Conservation (phyloP, 2,329 filamentous ascomycete genomes). For the Scedosporium dehoogii region DNA sequence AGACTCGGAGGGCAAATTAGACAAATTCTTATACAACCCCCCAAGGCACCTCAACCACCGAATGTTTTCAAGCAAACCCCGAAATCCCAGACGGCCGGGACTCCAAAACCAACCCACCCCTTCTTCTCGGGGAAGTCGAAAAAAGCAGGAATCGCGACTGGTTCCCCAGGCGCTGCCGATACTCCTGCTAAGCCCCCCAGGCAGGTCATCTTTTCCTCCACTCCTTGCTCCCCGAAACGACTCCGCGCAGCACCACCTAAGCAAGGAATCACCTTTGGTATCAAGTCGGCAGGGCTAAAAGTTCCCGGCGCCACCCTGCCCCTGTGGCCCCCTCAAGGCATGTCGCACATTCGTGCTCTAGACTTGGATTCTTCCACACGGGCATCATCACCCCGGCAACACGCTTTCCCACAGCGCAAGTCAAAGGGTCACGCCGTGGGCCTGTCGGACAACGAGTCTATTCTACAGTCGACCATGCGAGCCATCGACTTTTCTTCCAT, state of each 20-base stretch:
- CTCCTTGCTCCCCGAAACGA: conserved; percentile 41
- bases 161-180: neutral
- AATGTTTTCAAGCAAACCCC: conserved; percentile 25
- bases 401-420: conserved; percentile 22
- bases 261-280: conserved; percentile 32
- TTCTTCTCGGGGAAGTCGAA: conserved; percentile 30
- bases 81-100: conserved; percentile 15
- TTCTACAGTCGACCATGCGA: conserved; percentile 23
- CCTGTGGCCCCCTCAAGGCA: conserved; percentile 60
- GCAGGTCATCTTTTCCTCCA: conserved; percentile 39
- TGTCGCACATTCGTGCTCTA: conserved; percentile 52
- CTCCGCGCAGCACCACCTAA: conserved; percentile 18
- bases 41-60: neutral
- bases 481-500: conserved; percentile 18
- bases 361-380: conserved; percentile 5
- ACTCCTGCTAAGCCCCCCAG: conserved; percentile 16
- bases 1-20: conserved; percentile 49
- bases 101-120: conserved; percentile 28
- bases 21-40: conserved; percentile 36
- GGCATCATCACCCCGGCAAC: neutral
- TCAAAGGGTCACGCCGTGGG: conserved; percentile 38
- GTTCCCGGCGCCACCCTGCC: conserved; percentile 58
- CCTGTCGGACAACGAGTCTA: conserved; percentile 30
- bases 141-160: conserved; percentile 6
- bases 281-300: conserved; percentile 37